Conservation (phyloP, 768 basidiomycete species). For the Hortiboletus flavorubellus region DNA sequence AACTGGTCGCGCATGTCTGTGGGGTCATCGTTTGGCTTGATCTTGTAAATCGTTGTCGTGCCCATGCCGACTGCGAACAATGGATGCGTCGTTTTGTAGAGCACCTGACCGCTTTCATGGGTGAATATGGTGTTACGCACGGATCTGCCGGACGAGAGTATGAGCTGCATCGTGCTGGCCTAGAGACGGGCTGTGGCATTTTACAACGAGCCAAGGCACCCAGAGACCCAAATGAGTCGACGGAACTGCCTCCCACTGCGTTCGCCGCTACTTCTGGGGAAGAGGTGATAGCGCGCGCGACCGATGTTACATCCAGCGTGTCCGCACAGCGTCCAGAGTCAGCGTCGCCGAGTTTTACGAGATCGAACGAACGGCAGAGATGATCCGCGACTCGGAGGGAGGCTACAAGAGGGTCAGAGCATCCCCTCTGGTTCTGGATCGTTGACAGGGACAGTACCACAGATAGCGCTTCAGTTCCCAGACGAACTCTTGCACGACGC, state of each 20-base stretch:
- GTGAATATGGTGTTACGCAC: conserved; percentile 26
- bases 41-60: conserved; percentile 26
- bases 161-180: conserved; percentile 15
- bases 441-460: not conserved
- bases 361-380: conserved; percentile 58
- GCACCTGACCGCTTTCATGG: conserved; percentile 24
- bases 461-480: conserved; percentile 94
- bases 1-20: conserved; percentile 30
- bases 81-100: conserved; percentile 30
- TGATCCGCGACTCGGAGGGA: conserved; percentile 57
- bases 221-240: conserved; percentile 8
- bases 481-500: conserved; percentile 88
- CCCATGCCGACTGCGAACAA: conserved; percentile 1
- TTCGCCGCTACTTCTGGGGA: conserved; percentile 60
- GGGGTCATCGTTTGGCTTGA: conserved; percentile 21
- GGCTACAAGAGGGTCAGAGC: conserved; percentile 66
- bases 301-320: conserved; percentile 44
- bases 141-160: conserved; percentile 16
- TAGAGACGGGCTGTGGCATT: too few species aligned
- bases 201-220: too few species aligned
- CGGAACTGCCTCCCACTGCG: conserved; percentile 15
- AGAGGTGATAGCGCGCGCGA: conserved; percentile 56
- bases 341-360: conserved; percentile 72
- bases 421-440: not conserved
- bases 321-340: conserved; percentile 29